A percentile compares a stretch with the other conserved stretches of the same genome.
These are phyloP conservation scores for Nowakowskiella sp. DNA, from an alignment of 192 early-diverging fungal species.

Conservation along the genomic window DNA sequence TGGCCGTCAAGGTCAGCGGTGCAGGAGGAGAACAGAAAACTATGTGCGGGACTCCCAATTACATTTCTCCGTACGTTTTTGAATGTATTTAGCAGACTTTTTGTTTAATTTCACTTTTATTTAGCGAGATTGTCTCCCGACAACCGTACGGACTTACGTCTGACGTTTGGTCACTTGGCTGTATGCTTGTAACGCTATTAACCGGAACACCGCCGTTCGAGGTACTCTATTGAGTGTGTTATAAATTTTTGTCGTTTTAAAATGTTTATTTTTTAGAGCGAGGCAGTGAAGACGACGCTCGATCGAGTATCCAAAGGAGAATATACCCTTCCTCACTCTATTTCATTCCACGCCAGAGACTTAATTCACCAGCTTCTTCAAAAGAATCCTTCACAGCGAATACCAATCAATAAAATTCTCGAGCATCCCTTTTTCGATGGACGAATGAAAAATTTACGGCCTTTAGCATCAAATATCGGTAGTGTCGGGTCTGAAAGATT, in stretches of 20 bases:
- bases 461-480: no score
- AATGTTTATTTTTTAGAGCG: conserved; percentile 20
- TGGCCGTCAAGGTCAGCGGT: conserved; percentile 47
- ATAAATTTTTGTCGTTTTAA: background rate
- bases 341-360: conserved; percentile 45
- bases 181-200: conserved; percentile 63
- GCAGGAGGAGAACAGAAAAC: conserved; percentile 56
- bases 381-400: no score
- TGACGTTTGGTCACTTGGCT: conserved; percentile 74
- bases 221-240: conserved; percentile 13
- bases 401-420: no score
- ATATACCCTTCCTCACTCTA: conserved; percentile 43
- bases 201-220: conserved; percentile 67
- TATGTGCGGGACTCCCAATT: conserved; percentile 72
- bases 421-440: no score
- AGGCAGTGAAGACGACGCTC: conserved; percentile 42
- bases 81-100: background rate
- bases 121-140: conserved; percentile 59
- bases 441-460: no score
- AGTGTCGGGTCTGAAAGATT: no score
- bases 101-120: background rate
- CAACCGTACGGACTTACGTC: conserved; percentile 63
- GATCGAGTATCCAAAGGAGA: conserved; percentile 44
- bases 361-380: conserved; percentile 49
- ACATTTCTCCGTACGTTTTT: conserved; percentile 61